Percentiles rank a stretch among this genome's conserved stretches.
Evolutionary conservation across 2,329 filamentous ascomycete genomes (phyloP).

Genomic region (Orbilia oligospora): DNA sequence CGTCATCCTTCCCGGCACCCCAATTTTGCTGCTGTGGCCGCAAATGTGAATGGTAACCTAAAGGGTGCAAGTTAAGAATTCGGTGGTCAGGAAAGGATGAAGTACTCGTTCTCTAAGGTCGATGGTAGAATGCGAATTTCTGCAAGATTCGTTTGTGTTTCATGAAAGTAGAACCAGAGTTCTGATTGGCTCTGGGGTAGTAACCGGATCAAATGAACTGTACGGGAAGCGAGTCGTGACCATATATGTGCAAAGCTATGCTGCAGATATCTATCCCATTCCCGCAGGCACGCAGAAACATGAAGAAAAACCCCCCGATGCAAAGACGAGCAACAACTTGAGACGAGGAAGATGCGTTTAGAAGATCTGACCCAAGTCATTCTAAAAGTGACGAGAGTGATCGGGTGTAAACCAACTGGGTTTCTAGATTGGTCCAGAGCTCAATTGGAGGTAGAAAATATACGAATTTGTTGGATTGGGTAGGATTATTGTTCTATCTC

Average conservation of each 20-base stretch:
- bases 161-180: conserved; percentile 33
- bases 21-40: conserved; percentile 57
- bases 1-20: conserved; percentile 27
- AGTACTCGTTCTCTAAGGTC: conserved; percentile 31
- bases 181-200: conserved; percentile 26
- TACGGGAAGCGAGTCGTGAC: conserved; percentile 47
- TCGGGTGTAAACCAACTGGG: neutral
- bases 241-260: conserved; percentile 44
- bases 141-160: conserved; percentile 54
- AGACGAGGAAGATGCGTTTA: conserved; percentile 9
- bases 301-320: conserved; percentile 13
- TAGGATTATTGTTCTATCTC: conserved; percentile 40
- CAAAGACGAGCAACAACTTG: conserved; percentile 12
- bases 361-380: neutral
- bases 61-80: conserved; percentile 25
- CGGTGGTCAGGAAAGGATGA: conserved; percentile 12
- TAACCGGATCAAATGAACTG: conserved; percentile 24
- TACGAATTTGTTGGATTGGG: neutral
- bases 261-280: conserved; percentile 57
- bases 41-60: conserved; percentile 31
- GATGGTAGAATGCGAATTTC: conserved; percentile 15
- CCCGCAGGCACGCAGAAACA: conserved; percentile 32
- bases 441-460: neutral
- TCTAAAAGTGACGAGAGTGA: conserved; percentile 27
- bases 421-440: neutral